Conservation (phyloP, 176 grass and related monocot species). For the Carex littledalei region DNA sequence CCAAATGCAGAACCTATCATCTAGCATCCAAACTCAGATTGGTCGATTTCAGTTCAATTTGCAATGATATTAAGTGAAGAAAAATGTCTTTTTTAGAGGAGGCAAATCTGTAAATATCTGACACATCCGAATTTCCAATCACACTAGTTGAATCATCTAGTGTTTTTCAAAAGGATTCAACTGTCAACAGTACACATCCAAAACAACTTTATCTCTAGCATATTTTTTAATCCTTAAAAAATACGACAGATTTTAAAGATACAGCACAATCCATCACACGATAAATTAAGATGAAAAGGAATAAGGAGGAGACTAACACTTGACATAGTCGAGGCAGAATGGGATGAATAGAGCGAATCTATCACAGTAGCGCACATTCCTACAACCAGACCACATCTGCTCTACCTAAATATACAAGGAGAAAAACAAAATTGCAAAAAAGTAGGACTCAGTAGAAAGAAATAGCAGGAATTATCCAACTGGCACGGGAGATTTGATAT, state of each 20-base stretch:
- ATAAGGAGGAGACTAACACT: slow-evolving; percentile 42
- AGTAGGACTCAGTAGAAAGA: background rate
- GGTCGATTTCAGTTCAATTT: background rate
- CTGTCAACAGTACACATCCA: background rate
- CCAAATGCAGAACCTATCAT: slow-evolving; percentile 2
- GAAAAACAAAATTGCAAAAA: background rate
- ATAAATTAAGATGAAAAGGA: background rate
- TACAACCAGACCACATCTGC: slow-evolving; percentile 73
- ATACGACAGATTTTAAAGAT: too few relatives aligned
- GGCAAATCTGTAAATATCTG: background rate
- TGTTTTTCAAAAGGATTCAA: background rate
- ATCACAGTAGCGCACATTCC: slow-evolving; percentile 48
- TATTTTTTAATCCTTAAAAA: background rate
- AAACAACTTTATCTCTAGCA: background rate
- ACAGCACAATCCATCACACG: background rate
- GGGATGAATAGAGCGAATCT: slow-evolving; percentile 77
- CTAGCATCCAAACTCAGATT: background rate
- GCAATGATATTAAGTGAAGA: background rate
- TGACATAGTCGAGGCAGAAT: slow-evolving; percentile 96
- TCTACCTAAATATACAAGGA: slow-evolving; percentile 35
- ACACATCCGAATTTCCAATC: background rate
- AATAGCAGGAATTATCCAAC: background rate
- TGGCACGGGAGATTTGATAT: background rate
- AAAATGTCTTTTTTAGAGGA: background rate
- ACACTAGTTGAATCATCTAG: background rate